Percentiles rank a stretch among this genome's conserved stretches.
Conservation (phyloP, 73 alveolate species). For the Paramecium pentaurelia region DNA sequence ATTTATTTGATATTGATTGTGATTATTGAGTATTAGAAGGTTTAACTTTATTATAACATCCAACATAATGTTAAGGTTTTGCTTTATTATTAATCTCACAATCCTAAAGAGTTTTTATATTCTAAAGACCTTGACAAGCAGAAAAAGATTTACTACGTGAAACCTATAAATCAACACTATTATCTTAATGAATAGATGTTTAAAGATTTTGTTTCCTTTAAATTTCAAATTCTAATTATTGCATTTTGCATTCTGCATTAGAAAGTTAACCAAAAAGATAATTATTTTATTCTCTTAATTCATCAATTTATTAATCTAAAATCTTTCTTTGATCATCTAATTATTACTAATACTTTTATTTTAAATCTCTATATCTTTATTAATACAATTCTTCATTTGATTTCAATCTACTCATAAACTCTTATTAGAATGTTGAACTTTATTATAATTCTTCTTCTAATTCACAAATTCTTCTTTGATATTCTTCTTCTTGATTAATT, state of each 20-base stretch:
- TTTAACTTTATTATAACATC: background rate
- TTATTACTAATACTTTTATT: background rate
- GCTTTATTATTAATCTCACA: background rate
- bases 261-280: background rate
- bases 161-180: background rate
- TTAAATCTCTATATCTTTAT: slow-evolving; percentile 30
- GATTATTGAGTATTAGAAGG: background rate
- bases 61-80: background rate
- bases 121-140: background rate
- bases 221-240: slow-evolving; percentile 5
- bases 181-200: background rate
- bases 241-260: background rate
- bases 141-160: slow-evolving; percentile 12
- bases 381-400: slow-evolving; percentile 6
- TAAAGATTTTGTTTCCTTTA: background rate
- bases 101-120: background rate
- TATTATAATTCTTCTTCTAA: slow-evolving; percentile 38
- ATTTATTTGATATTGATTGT: background rate
- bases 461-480: slow-evolving; percentile 28
- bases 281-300: slow-evolving; percentile 32
- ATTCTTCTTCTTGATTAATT: slow-evolving; percentile 23
- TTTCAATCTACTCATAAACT: slow-evolving; percentile 17
- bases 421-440: background rate
- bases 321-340: slow-evolving; percentile 16
- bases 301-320: slow-evolving; percentile 27